Evolutionary conservation across 2,329 filamentous ascomycete genomes (phyloP), one percentile per base, ranked within the genome.

Genomic region (Aspergillus tanneri): DNA sequence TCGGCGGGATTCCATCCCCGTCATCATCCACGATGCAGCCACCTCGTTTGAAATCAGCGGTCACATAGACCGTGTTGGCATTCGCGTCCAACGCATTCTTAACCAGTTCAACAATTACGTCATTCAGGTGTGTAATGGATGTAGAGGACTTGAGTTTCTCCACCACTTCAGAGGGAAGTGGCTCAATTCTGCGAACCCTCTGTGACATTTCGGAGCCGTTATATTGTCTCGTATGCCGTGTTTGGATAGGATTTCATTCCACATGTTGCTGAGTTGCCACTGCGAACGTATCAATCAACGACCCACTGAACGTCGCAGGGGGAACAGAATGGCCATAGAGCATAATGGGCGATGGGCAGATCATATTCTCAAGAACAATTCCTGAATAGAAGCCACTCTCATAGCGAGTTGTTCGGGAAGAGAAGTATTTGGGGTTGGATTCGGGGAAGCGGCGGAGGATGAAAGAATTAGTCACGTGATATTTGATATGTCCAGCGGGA

Each of bases 131-230:
- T 2, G 84, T 87, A 58, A 97, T 86, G 46, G 80, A 77, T n/a
- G 83, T 83, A 0, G 92, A 95, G 0, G 92, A 96, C 64, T 86
- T 88, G 72, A 99, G 86, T 66, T 90, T 88, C 39, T 86, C 82
- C 59, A 84, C 77, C 47, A 87, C 88, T 56, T 87, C 77, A 28
- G 80, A 72, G 10, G 90, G 87, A 50, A 96, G 78, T 42, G 77
- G 82, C 55, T 77, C 77, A 62, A 93, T 92, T n/a, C 42, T 58
- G 43, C 57, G 42, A 35, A 54, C 51, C 30, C 57, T 47, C 8
- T 40, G 41, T 53, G 62, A 47, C 64, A 68, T 68, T n/a, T 36
- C 47, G 35, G 7, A 14, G 19, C 21, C 24, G 9, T 21, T 30
- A 5, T 23, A 10, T 34, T 14, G 16, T 7, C 11, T 34, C 9